These are phyloP conservation scores for Epichloe typhina DNA, from an alignment of 2,329 filamentous ascomycete genomes.

Conservation along the genomic window DNA sequence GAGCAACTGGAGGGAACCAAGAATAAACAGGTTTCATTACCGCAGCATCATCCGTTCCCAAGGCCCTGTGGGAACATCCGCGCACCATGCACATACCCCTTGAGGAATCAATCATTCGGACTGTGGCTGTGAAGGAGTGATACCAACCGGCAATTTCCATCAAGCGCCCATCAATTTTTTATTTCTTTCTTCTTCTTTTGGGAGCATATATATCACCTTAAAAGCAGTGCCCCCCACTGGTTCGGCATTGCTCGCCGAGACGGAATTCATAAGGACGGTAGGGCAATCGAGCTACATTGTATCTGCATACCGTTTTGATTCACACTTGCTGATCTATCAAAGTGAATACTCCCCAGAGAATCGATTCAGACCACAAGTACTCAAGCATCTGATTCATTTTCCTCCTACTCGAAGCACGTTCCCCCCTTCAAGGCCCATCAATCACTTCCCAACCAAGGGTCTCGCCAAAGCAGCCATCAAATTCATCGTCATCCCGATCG, in stretches of 20 bases:
- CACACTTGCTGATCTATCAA: background rate
- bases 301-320: background rate
- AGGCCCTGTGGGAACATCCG: background rate
- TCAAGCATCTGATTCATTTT: too few species aligned
- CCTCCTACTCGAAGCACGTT: too few species aligned
- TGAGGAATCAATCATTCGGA: background rate
- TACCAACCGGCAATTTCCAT: background rate
- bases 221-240: background rate
- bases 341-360: too few species aligned
- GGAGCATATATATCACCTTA: background rate
- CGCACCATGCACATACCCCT: background rate
- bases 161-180: background rate
- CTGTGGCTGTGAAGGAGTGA: background rate
- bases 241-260: background rate
- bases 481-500: background rate
- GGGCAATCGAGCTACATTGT: background rate
- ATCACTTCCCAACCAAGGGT: background rate
- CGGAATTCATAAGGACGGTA: background rate
- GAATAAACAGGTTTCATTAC: background rate
- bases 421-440: background rate
- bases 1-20: background rate
- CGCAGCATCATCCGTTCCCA: background rate
- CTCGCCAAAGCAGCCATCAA: conserved; percentile 1
- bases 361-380: too few species aligned
- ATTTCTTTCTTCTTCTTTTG: too few species aligned